Conservation (phyloP, 805 yeast species). For the Metschnikowia rubicola region DNA sequence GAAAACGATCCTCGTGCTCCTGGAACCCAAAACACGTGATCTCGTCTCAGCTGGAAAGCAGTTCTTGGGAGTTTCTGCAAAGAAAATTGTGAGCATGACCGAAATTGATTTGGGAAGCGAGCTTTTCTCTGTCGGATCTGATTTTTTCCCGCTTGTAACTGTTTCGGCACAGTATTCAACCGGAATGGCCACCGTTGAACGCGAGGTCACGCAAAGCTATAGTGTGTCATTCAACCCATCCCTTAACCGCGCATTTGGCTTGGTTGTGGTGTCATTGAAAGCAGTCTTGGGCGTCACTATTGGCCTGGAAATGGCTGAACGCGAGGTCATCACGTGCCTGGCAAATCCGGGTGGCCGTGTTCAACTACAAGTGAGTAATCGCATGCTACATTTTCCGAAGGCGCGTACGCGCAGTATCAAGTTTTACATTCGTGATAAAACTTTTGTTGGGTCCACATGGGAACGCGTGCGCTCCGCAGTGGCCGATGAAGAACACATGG, state of each 20-base stretch:
- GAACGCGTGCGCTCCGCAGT: conserved; percentile 7
- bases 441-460: conserved; percentile 9
- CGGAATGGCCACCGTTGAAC: conserved; percentile 7
- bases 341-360: conserved; percentile 16
- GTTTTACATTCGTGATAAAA: conserved; percentile 1
- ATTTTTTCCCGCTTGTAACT: conserved; percentile 12
- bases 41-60: conserved; percentile 4
- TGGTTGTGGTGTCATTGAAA: conserved; percentile 2
- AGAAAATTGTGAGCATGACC: conserved; percentile 1
- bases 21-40: conserved; percentile 1
- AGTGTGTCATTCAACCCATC: conserved; percentile 5
- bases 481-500: conserved; percentile 11
- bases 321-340: conserved; percentile 14
- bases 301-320: conserved; percentile 6
- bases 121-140: conserved; percentile 7
- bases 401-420: conserved; percentile 12
- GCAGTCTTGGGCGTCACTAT: conserved; percentile 6
- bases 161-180: conserved; percentile 13
- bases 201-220: conserved; percentile 7
- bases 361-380: conserved; percentile 18
- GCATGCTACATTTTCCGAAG: conserved; percentile 14
- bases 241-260: conserved; percentile 5
- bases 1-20: conserved; percentile 8
- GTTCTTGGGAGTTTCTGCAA: not conserved
- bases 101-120: conserved; percentile 15